A percentile compares a stretch with the other conserved stretches of the same genome.
phyloP scores from a whole-genome alignment of 345 rosid genomes.

The Populus deltoides region DNA sequence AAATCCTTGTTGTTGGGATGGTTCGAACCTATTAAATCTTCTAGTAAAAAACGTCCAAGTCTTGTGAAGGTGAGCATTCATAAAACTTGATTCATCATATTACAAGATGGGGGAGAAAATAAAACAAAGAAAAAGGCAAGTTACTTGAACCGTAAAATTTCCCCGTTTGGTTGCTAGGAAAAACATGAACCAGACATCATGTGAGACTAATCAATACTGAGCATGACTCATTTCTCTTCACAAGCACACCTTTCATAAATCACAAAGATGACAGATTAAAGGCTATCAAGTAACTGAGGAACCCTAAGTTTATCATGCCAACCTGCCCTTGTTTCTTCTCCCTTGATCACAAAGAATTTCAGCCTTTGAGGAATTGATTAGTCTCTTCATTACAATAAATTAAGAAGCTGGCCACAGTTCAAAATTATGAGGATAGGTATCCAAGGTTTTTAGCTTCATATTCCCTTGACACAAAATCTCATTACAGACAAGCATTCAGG shows the following conservation, averaged over 20 bases:
- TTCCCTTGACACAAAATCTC: slow-evolving; percentile 41
- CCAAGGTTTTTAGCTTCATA: slow-evolving; percentile 45
- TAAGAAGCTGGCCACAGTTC: background rate
- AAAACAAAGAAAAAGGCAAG: background rate
- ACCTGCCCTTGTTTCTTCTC: slow-evolving; percentile 5
- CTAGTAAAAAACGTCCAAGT: no score
- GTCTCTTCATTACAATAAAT: background rate
- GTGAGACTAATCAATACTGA: background rate
- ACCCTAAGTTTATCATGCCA: background rate
- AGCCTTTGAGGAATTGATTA: background rate
- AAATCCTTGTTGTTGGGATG: no score
- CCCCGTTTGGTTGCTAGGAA: background rate
- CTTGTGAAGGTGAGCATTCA: no score
- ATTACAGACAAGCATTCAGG: slow-evolving; percentile 43
- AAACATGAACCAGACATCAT: background rate
- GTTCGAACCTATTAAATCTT: no score
- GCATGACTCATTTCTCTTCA: slow-evolving; percentile 1
- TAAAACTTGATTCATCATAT: no score
- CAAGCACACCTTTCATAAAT: slow-evolving; percentile 14
- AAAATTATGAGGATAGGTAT: slow-evolving; percentile 35
- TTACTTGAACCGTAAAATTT: background rate
- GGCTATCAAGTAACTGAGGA: background rate
- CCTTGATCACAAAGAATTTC: background rate
- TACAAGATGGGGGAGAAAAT: no score
- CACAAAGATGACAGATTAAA: slow-evolving; percentile 11